Base-by-base conservation (phyloP, 2,329 filamentous ascomycete species). In the Trichoderma semiorbis region DNA sequence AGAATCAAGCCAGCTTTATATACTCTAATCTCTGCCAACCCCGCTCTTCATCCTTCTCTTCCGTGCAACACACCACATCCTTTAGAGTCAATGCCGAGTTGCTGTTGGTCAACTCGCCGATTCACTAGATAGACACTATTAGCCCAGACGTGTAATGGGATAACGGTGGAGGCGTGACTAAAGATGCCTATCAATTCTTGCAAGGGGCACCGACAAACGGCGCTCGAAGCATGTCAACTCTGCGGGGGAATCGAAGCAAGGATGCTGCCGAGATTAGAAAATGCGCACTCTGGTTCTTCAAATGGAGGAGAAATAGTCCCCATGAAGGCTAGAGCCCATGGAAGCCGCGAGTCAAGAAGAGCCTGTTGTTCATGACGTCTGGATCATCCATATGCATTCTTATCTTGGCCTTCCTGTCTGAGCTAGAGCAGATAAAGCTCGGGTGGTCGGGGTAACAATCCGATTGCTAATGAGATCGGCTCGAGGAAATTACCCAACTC, bases 331-430 rank as follows among this genome's bases (percentile, higher is more conserved):
- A 47, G 24, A 34, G n/a, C n/a, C n/a, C 36, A 32, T 11, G n/a
- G 12, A 24, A 21, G 39, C 14, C 32, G 24, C n/a, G n/a, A 58
- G 16, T 47, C 12, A 14, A 30, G 50, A 47, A 60, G 55, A 50
- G n/a, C 26, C 18, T 2, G 7, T 16, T 26, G 24, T 47, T 43
- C 21, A 68, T 68, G 65, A 68, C 53, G 65, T 60, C 30, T 58
- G 32, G 34, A 60, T 68, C 53, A 60, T 47, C 65, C 34, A 4
- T 60, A 43, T 68, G 50, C 34, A 60, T 68, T 30, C 53, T 68
- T 58, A 68, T 68, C 53, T 61, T 32, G 66, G 66, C 66, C 66
- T 69, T 69, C 66, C 66, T 69, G 55, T 69, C 55, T 61, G n/a
- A 69, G 66, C 66, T 69, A 69, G 36, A 26, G 53, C n/a, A 24